Percentiles rank a stretch among this genome's conserved stretches.
Evolutionary conservation across 140 eudicot species (phyloP).

Genomic region (Erigeron philadelphicus): DNA sequence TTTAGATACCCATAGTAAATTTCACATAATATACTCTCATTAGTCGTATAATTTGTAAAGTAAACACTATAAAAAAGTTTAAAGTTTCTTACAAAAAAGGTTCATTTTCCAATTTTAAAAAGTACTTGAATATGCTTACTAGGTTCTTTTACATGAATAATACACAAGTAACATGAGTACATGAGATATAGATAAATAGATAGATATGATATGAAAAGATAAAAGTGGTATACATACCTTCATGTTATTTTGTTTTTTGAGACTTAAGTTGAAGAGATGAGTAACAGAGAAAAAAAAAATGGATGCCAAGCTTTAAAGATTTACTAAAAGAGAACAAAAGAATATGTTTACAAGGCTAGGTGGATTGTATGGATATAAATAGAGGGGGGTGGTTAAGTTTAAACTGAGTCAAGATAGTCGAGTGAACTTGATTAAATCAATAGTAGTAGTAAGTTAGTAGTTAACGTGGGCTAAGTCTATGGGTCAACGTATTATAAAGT

Average conservation of each 20-base stretch:
- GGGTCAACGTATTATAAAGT: slow-evolving; percentile 20
- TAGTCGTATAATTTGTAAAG: not conserved
- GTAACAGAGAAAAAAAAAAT: slow-evolving; percentile 13
- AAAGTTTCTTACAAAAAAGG: no score
- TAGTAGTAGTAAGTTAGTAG: no score
- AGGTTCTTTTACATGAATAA: no score
- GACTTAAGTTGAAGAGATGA: slow-evolving; percentile 25
- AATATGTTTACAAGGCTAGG: slow-evolving; percentile 23
- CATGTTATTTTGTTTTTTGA: slow-evolving; percentile 15
- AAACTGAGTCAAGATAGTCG: slow-evolving; percentile 1
- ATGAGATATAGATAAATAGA: not conserved
- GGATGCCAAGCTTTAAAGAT: not conserved
- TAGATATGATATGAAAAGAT: not conserved
- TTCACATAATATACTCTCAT: slow-evolving; percentile 11
- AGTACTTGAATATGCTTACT: no score
- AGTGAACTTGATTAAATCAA: not conserved
- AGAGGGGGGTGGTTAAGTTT: slow-evolving; percentile 19
- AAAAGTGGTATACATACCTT: slow-evolving; percentile 22
- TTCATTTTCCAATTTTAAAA: no score
- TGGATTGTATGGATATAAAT: slow-evolving; percentile 22
- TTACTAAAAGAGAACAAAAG: slow-evolving; percentile 10
- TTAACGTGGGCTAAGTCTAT: slow-evolving; percentile 12
- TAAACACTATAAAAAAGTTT: no score
- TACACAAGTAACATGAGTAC: no score
- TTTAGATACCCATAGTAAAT: slow-evolving; percentile 1